Evolutionary conservation across 2,329 filamentous ascomycete species (phyloP).

Genomic region (Davidsoniella virescens): DNA sequence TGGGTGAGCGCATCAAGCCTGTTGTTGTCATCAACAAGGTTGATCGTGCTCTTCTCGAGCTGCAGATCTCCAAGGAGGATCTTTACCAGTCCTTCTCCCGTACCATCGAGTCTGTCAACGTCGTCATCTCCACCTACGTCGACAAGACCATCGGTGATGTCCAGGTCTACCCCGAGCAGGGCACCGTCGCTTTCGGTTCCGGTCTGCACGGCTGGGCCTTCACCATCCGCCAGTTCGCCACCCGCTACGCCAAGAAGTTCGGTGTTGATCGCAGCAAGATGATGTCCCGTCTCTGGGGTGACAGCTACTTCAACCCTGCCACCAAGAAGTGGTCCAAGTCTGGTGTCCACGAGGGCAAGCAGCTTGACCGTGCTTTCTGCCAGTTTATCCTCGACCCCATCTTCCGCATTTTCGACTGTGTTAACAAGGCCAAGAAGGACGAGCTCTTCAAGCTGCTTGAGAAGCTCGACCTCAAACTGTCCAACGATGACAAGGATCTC

Average conservation of each 20-base stretch:
- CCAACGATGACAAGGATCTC: slow-evolving; percentile 71
- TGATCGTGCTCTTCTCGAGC: slow-evolving; percentile 96
- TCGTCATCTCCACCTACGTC: slow-evolving; percentile 97
- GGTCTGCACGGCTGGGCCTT: slow-evolving; percentile 99
- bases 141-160: slow-evolving; percentile 95
- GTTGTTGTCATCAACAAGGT: slow-evolving; percentile 99
- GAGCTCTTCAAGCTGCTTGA: slow-evolving; percentile 67
- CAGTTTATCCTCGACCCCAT: slow-evolving; percentile 99
- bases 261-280: slow-evolving; percentile 99
- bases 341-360: slow-evolving; percentile 67
- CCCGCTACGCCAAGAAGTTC: slow-evolving; percentile 98
- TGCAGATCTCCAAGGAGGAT: slow-evolving; percentile 97
- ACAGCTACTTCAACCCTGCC: slow-evolving; percentile 99
- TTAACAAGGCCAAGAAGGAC: slow-evolving; percentile 99
- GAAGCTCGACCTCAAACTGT: slow-evolving; percentile 92
- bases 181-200: slow-evolving; percentile 97
- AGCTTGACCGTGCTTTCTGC: slow-evolving; percentile 96
- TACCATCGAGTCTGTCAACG: slow-evolving; percentile 99
- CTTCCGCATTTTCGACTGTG: slow-evolving; percentile 92
- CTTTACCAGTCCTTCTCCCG: slow-evolving; percentile 99
- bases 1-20: slow-evolving; percentile 99
- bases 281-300: slow-evolving; percentile 99
- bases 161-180: slow-evolving; percentile 95
- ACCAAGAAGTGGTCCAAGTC: slow-evolving; percentile 99
- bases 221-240: slow-evolving; percentile 94